Percentiles rank a stretch among this genome's conserved stretches.
These are phyloP conservation scores for Talaromyces sp. DNA, from an alignment of 2,329 filamentous ascomycete genomes.

Conservation along the genomic window DNA sequence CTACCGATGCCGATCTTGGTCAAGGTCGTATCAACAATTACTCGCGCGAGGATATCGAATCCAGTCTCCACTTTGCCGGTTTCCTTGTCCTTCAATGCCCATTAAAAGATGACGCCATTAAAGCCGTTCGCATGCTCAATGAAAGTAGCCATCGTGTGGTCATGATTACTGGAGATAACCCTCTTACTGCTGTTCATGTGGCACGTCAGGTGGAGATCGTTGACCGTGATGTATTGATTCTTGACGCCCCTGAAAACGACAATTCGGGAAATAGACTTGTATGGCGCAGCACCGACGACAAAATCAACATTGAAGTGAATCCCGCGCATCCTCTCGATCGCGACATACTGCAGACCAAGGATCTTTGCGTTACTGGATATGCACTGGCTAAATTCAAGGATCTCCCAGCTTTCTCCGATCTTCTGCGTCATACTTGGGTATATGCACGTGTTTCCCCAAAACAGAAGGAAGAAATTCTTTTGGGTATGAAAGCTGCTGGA, in stretches of 20 bases:
- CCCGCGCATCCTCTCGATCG: slow-evolving; percentile 74
- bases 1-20: slow-evolving; percentile 75
- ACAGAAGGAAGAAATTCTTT: slow-evolving; percentile 98
- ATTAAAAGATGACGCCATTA: slow-evolving; percentile 91
- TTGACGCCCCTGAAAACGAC: slow-evolving; percentile 92
- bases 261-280: slow-evolving; percentile 75
- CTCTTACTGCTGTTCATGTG: slow-evolving; percentile 92
- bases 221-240: slow-evolving; percentile 87
- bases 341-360: slow-evolving; percentile 77
- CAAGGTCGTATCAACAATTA: slow-evolving; percentile 85
- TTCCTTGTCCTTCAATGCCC: slow-evolving; percentile 95
- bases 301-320: slow-evolving; percentile 79
- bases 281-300: slow-evolving; percentile 94
- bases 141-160: slow-evolving; percentile 98
- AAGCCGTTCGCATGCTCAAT: slow-evolving; percentile 93
- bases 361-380: slow-evolving; percentile 94
- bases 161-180: slow-evolving; percentile 99
- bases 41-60: slow-evolving; percentile 88
- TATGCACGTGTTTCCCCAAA: slow-evolving; percentile 97
- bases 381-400: slow-evolving; percentile 85
- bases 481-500: slow-evolving; percentile 91
- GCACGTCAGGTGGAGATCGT: slow-evolving; percentile 96
- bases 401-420: slow-evolving; percentile 69
- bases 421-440: slow-evolving; percentile 91
- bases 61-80: slow-evolving; percentile 80